Conservation (phyloP, 2,329 filamentous ascomycete genomes). For the Ploettnerulaceae sp. region DNA sequence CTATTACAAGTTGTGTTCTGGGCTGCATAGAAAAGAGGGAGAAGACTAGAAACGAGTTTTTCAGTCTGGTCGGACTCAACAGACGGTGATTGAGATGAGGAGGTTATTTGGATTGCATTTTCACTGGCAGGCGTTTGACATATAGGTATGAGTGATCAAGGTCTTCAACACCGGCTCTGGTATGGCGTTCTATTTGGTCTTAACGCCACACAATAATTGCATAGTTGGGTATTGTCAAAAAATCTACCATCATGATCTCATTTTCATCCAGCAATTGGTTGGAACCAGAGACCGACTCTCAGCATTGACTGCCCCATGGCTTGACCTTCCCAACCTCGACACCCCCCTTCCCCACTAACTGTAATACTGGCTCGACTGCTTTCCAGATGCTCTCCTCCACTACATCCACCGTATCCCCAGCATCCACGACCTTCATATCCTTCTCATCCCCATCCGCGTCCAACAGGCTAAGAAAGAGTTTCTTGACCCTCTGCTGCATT, state of each 20-base stretch:
- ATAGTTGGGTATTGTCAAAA: constrained; percentile 7
- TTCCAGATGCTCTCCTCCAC: constrained; percentile 46
- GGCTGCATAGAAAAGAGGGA: constrained; percentile 89
- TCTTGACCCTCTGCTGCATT: constrained; percentile 75
- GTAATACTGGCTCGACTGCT: constrained; percentile 37
- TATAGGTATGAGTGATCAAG: constrained; percentile 21
- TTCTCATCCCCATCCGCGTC: constrained; percentile 42
- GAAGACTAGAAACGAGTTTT: constrained; percentile 93
- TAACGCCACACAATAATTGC: constrained; percentile 30
- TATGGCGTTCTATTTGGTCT: constrained; percentile 31
- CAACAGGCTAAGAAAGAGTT: constrained; percentile 62
- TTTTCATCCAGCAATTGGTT: too few species aligned
- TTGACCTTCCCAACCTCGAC: constrained; percentile 37
- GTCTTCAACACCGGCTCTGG: constrained; percentile 33
- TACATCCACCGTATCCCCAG: constrained; percentile 49
- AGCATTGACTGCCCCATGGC: constrained; percentile 10
- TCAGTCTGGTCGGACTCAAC: constrained; percentile 71
- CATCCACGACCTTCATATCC: constrained; percentile 51
- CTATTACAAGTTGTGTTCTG: constrained; percentile 96
- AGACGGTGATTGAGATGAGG: constrained; percentile 34
- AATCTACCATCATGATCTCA: background rate
- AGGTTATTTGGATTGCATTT: constrained; percentile 15
- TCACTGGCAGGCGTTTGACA: constrained; percentile 23
- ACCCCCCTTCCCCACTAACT: constrained; percentile 44
- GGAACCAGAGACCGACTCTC: too few species aligned